These are phyloP conservation scores for Globisporangium emineosum DNA, from an alignment of 352 stramenopile genomes.

Conservation along the genomic window DNA sequence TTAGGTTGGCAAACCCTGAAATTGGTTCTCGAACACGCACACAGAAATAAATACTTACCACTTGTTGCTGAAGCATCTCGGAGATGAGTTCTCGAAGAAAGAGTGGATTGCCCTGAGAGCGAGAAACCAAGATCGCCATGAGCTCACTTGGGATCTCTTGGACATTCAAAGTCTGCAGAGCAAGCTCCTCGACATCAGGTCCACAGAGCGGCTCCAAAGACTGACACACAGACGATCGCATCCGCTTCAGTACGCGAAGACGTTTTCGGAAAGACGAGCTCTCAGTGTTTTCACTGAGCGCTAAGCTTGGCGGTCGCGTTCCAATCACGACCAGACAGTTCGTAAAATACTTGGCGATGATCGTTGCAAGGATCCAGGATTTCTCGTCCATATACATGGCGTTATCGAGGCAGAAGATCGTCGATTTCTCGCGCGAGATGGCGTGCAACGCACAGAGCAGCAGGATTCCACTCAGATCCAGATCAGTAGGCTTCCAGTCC, in stretches of 20 bases:
- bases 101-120: constrained; percentile 79
- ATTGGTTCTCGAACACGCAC: not conserved
- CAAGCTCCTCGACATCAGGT: constrained; percentile 58
- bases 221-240: constrained; percentile 46
- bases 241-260: constrained; percentile 64
- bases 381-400: constrained; percentile 88
- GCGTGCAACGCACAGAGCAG: constrained; percentile 75
- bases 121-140: constrained; percentile 60
- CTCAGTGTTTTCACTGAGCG: constrained; percentile 62
- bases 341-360: constrained; percentile 84
- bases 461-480: constrained; percentile 75
- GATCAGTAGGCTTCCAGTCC: constrained; percentile 55
- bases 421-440: constrained; percentile 64
- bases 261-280: constrained; percentile 77
- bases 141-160: constrained; percentile 56
- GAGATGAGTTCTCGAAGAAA: constrained; percentile 83
- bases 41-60: constrained; percentile 28
- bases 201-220: constrained; percentile 53
- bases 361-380: constrained; percentile 78
- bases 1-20: not conserved
- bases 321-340: constrained; percentile 79
- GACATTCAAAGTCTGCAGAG: constrained; percentile 63
- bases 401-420: constrained; percentile 80
- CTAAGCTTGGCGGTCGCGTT: constrained; percentile 64
- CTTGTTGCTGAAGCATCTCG: constrained; percentile 78